Conservation (phyloP, 2,329 filamentous ascomycete genomes). For the Colletotrichum chrysophilum region DNA sequence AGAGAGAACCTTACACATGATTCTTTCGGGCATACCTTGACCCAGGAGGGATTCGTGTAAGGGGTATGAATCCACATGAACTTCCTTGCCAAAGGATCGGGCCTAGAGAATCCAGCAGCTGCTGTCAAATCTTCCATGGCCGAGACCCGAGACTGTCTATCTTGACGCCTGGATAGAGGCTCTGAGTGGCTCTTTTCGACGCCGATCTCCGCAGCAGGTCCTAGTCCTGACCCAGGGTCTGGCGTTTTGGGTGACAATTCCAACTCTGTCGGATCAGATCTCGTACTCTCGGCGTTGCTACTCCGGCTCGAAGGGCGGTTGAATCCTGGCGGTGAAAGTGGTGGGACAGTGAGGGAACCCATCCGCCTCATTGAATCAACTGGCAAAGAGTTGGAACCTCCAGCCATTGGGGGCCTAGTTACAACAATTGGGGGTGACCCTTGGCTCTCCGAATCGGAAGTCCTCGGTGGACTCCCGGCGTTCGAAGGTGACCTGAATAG, state of each 20-base stretch:
- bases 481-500: not conserved
- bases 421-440: constrained; percentile 43
- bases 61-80: constrained; percentile 65
- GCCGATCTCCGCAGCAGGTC: not conserved
- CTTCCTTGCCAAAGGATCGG: constrained; percentile 43
- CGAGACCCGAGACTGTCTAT: not conserved
- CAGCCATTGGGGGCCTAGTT: constrained; percentile 30
- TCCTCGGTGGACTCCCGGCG: constrained; percentile 8
- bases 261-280: constrained; percentile 34
- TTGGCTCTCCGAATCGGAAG: constrained; percentile 10
- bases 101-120: constrained; percentile 40
- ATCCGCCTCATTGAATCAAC: not conserved
- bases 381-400: constrained; percentile 15
- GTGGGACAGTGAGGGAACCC: constrained; percentile 37
- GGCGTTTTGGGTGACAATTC: constrained; percentile 27
- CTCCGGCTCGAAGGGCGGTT: constrained; percentile 32
- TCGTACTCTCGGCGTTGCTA: constrained; percentile 30
- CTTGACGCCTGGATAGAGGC: not conserved
- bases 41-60: constrained; percentile 63
- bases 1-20: not conserved
- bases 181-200: not conserved
- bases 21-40: constrained; percentile 46
- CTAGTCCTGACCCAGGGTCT: not conserved
- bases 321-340: constrained; percentile 31
- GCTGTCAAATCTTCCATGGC: constrained; percentile 36